A percentile compares a stretch with the other conserved stretches of the same genome.
phyloP scores from a whole-genome alignment of 306 rosid species.

The Trichosanthes cucumerina region DNA sequence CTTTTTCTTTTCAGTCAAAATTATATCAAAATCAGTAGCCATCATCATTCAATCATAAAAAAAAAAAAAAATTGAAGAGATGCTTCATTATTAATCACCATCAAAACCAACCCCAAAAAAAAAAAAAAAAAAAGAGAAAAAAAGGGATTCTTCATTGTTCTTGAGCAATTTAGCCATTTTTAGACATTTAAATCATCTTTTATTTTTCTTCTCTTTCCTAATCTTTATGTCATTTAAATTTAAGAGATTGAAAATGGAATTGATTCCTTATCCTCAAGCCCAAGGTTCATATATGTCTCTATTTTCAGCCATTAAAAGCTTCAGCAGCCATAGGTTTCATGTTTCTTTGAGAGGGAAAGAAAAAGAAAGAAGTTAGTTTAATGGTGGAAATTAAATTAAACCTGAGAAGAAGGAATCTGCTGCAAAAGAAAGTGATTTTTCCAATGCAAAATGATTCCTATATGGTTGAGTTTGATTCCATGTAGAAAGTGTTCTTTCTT shows the following conservation, averaged over 20 bases:
- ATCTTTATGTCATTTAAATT: not conserved
- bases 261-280: constrained; percentile 4
- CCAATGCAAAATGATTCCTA: not conserved
- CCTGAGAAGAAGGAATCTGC: constrained; percentile 7
- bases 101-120: not conserved
- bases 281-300: not conserved
- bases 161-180: not conserved
- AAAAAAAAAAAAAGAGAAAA: not conserved
- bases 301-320: not conserved
- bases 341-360: not conserved
- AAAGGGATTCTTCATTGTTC: not conserved
- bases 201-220: not conserved
- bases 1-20: not conserved
- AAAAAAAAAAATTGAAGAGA: not conserved
- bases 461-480: not conserved
- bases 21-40: not conserved
- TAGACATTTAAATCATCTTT: not conserved
- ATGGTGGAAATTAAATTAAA: constrained; percentile 1
- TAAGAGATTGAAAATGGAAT: not conserved
- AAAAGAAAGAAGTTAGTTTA: not conserved
- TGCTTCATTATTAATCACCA: not conserved
- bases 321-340: not conserved
- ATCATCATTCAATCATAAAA: not conserved
- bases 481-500: not conserved
- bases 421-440: not conserved